Evolutionary conservation across 2,329 filamentous ascomycete species (phyloP), one percentile per base, ranked within the genome.

Genomic region (Lasiodiplodia sp.): DNA sequence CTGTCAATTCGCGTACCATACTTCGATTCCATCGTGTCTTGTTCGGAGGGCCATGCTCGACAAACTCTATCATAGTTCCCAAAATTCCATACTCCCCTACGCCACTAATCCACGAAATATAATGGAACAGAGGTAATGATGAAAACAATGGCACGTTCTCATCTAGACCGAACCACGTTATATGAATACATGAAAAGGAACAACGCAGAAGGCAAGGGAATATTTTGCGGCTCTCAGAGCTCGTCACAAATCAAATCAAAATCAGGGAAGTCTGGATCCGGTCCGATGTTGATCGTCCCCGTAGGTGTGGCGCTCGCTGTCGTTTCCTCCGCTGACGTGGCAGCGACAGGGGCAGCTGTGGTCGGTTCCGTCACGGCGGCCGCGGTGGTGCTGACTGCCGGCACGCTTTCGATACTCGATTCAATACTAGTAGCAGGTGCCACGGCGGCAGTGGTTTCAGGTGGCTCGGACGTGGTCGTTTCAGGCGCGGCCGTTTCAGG

Each of bases 191-290:
- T 23, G 3, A 47, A 10, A 47, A 21, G 44, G n/a, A 52, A 63
- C 16, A 52, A 21, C 18, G 10, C 23, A 38, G 18, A n/a, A 14
- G 12, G 16, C 34, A 52, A 38, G 18, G 7, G 16, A 25, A 23
- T 21, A 10, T 10, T 34, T 7, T 14, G 18, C 12, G 40, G 60
- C 60, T 64, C 60, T 64, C 60, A 64, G 60, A 64, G 60, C 47
- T 64, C 60, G n/a, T 76, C 75, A 56, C 78, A 80, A 37, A 80
- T 78, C 34, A 80, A 68, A 71, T 80, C 78, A 60, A 79, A 80
- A 68, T 79, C 77, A 3, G 77, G 77, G 69, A 80, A 80, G 12
- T 73, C 66, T 1, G 77, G 78, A 72, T 80, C 78, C 44, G 75
- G 76, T 11, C 78, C 78, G 52, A 80, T 77, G 70, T 79, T 79